Evolutionary conservation across 164 flowering plant genomes (phyloP), one percentile per base, ranked within the genome.

Genomic region (Umbellularia californica): DNA sequence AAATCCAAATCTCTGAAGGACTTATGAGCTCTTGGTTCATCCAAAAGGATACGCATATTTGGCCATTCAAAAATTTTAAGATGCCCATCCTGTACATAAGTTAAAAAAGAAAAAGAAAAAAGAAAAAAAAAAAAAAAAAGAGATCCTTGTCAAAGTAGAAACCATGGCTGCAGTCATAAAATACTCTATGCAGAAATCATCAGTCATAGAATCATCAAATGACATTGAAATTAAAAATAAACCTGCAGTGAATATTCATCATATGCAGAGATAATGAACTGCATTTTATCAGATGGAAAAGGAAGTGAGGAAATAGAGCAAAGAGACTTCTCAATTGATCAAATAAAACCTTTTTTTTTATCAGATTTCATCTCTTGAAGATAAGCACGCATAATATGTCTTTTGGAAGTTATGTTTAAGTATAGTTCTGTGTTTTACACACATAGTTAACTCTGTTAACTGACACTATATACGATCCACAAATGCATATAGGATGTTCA

Each of bases 11-110:
- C 98, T 25, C 87, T 78, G 79, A 93, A 78, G 28, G 97, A 90
- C 70, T 90, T 92, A 81, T 91, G 97, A 5, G 98, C 98, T 73
- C 70, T 87, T 65, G 92, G 92, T 82, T 95, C 98, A 81, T 93
- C 96, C 71, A 93, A 74, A 79, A 93, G 84, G 55, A 88, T 68
- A 24, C 84, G 84, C 80, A 89, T 77, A 83, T 84, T 88, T 73
- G 99, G 99, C 98, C 99, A 95, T 76, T 92, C 90, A 77, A 93
- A 85, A 27, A 93, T 85, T 84, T 97, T 86, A 68, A 95, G 90
- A 87, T 87, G 90, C 74, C 99, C 99, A 85, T 95, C 98, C 99
- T 95, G 62, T 33, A 73, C 24, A 73, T 27, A 67, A 65, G 5
- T 30, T 30, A 30, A 30, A 41, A 41, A 41, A 41, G 2, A 35